phyloP scores from a whole-genome alignment of 2,329 filamentous ascomycete species.

The Penicillium verrucosum region DNA sequence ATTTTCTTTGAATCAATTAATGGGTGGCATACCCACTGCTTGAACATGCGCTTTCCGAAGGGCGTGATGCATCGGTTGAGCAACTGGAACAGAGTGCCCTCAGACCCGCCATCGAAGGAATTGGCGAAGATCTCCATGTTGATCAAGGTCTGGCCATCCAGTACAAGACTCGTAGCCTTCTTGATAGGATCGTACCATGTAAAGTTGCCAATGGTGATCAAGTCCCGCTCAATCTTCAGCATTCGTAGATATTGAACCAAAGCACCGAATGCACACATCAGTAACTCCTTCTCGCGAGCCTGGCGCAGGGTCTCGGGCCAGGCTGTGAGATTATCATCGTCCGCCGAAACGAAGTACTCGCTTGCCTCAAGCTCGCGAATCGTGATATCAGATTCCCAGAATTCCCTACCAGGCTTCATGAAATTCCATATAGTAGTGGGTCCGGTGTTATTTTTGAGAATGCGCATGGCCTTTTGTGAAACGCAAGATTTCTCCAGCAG shows the following conservation, averaged over 20 bases:
- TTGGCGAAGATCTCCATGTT: constrained; percentile 98
- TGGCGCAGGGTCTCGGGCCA: constrained; percentile 77
- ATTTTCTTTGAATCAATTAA: constrained; percentile 82
- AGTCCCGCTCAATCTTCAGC: constrained; percentile 81
- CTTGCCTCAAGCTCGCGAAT: constrained; percentile 75
- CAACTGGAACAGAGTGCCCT: constrained; percentile 85
- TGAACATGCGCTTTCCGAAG: constrained; percentile 92
- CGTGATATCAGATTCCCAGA: constrained; percentile 82
- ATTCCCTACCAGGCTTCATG: constrained; percentile 80
- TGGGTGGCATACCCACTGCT: constrained; percentile 96
- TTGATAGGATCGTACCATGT: constrained; percentile 88
- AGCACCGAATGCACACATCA: constrained; percentile 89
- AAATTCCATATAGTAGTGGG: constrained; percentile 96
- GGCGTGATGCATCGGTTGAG: constrained; percentile 94
- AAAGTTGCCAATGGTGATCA: constrained; percentile 89
- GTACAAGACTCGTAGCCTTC: constrained; percentile 80
- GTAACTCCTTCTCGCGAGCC: constrained; percentile 70
- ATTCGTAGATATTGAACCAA: constrained; percentile 80
- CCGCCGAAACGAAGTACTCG: constrained; percentile 69
- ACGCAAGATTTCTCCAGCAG: constrained; percentile 82
- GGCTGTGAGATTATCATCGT: constrained; percentile 57
- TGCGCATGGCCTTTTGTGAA: constrained; percentile 84
- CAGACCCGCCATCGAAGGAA: constrained; percentile 75
- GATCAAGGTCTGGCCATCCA: constrained; percentile 94
- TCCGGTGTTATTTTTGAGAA: constrained; percentile 91